Evolutionary conservation across 768 basidiomycete genomes (phyloP).

Genomic region (Leccinum variicolor): DNA sequence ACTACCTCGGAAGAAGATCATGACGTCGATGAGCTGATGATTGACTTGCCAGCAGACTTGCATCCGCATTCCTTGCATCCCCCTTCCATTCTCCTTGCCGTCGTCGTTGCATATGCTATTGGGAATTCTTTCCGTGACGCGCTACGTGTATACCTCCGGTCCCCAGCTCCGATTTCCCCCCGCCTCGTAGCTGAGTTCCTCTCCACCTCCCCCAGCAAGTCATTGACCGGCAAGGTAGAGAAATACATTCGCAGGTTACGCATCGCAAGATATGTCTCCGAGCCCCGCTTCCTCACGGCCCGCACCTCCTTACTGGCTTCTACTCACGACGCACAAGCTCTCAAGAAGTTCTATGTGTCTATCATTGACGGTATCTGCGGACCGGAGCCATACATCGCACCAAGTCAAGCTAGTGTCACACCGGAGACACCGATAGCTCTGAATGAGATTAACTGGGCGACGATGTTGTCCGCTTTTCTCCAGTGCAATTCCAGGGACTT

Average conservation of each 20-base stretch:
- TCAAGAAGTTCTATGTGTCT: slow-evolving; percentile 49
- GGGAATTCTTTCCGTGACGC: slow-evolving; percentile 56
- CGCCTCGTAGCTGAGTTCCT: slow-evolving; percentile 40
- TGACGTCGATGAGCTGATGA: slow-evolving; percentile 25
- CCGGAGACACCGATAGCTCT: slow-evolving; percentile 45
- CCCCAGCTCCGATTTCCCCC: slow-evolving; percentile 35
- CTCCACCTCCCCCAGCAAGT: slow-evolving; percentile 32
- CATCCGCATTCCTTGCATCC: slow-evolving; percentile 12
- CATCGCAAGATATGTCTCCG: slow-evolving; percentile 49
- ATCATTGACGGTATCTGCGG: slow-evolving; percentile 51
- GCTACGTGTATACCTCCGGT: slow-evolving; percentile 40
- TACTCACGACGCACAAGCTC: slow-evolving; percentile 25
- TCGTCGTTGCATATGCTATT: slow-evolving; percentile 60
- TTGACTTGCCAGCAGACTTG: slow-evolving; percentile 19
- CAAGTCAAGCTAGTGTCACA: slow-evolving; percentile 37
- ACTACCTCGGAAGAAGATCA: slow-evolving; percentile 11
- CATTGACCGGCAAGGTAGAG: slow-evolving; percentile 40
- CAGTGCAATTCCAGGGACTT: slow-evolving; percentile 51
- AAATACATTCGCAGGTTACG: slow-evolving; percentile 47
- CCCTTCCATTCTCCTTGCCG: slow-evolving; percentile 47
- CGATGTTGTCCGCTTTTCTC: slow-evolving; percentile 65
- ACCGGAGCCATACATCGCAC: slow-evolving; percentile 52
- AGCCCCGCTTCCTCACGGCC: slow-evolving; percentile 46
- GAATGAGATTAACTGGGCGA: slow-evolving; percentile 57
- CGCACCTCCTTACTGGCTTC: slow-evolving; percentile 47